phyloP scores from a whole-genome alignment of 2,329 filamentous ascomycete species.

The Aureobasidium lini region DNA sequence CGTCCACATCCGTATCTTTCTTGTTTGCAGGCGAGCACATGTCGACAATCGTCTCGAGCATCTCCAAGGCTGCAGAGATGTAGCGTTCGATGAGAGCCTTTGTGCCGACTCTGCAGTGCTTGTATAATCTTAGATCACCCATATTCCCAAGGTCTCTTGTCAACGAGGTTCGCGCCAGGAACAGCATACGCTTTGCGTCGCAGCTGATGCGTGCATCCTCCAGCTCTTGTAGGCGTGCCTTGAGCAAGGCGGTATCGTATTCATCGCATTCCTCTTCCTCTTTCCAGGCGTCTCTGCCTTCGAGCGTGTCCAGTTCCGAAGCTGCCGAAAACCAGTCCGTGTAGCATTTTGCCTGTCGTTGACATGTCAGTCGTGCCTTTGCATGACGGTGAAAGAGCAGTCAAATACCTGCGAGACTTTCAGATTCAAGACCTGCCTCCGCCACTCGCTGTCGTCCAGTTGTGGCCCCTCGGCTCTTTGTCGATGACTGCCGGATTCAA shows the following conservation, averaged over 20 bases:
- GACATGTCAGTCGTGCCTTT: conserved; percentile 11
- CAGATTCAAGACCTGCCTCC: conserved; percentile 55
- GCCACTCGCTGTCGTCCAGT: conserved; percentile 30
- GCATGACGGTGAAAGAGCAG: neutral
- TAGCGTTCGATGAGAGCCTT: conserved; percentile 83
- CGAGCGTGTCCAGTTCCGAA: conserved; percentile 66
- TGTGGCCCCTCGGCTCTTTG: conserved; percentile 20
- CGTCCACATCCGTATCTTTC: conserved; percentile 46
- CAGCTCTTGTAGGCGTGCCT: conserved; percentile 62
- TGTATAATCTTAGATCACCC: conserved; percentile 75
- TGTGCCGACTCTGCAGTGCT: conserved; percentile 76
- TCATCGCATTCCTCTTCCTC: conserved; percentile 56
- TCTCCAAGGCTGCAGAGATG: conserved; percentile 68
- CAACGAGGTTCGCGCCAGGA: conserved; percentile 70
- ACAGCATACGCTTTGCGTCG: conserved; percentile 70
- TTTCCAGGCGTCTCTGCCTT: conserved; percentile 80
- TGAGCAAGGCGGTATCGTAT: conserved; percentile 64
- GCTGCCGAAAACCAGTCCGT: conserved; percentile 71
- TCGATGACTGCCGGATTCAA: conserved; percentile 1
- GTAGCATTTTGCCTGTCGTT: conserved; percentile 55
- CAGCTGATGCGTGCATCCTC: conserved; percentile 64
- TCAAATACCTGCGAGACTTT: conserved; percentile 57
- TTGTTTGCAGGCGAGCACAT: conserved; percentile 37
- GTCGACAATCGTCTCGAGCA: conserved; percentile 65
- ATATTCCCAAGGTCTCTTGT: conserved; percentile 79